Base-by-base conservation (phyloP, 768 basidiomycete species). In the Suillus sp. region DNA sequence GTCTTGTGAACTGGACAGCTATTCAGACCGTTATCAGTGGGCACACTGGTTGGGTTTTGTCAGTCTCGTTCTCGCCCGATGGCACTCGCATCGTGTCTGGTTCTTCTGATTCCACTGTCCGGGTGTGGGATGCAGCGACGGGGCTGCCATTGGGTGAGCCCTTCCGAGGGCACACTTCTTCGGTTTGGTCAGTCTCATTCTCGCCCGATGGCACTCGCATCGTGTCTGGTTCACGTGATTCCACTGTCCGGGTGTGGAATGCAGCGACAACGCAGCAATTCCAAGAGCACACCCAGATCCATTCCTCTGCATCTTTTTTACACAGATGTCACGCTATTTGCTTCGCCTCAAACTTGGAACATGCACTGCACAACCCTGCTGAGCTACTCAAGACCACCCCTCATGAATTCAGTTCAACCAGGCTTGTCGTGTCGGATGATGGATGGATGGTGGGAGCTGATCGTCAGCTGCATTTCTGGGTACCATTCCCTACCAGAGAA, bases 181-280 rank as follows among this genome's bases (percentile, higher is more conserved):
- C n/a, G n/a, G n/a, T n/a, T n/a, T n/a, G n/a, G 1, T 65, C 66
- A 25, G 34, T 72, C 9, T 60, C 65, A 20, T 70, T 71, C 25
- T 71, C 70, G 2, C 58, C 56, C 2, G 65, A 68, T 32, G 70
- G 69, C 1, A 63, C 20, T 18, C 30, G 51, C 13, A 51, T 74
- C 47, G 65, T 62, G 9, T 69, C 71, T 22, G 67, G 68, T 9
- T 71, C 70, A 10, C 1, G 14, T 0, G 70, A 71, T 61, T 53
- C 35, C 9, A 67, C 63, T 14, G 50, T 73, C 27, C 32, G 59
- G 5, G 9, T 68, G 20, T 73, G 72, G 73, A 61, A 71, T 65
- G 64, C 63, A 13, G 53, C 32, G n/a, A 51, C 27, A 4, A 4
- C 7, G 42, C 38, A 16, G 38, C 38, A 4, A 40, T 40, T 40